phyloP scores from a whole-genome alignment of 768 basidiomycete genomes.

The Suillus plorans region DNA sequence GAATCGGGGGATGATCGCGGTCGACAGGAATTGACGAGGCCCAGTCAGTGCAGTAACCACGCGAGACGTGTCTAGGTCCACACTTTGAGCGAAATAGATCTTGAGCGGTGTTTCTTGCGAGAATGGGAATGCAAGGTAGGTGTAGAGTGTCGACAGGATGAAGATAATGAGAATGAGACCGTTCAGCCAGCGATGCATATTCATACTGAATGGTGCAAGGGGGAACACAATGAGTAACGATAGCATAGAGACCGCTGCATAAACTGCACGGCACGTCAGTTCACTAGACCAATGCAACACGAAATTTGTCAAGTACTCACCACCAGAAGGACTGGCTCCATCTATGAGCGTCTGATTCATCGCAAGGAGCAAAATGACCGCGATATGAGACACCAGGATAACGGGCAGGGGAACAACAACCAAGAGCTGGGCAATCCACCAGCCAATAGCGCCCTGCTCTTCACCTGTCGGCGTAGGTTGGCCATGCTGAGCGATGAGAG shows the following conservation, averaged over 20 bases:
- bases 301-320: slow-evolving; percentile 35
- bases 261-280: slow-evolving; percentile 41
- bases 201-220: slow-evolving; percentile 62
- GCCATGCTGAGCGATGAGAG: slow-evolving; percentile 42
- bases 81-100: slow-evolving; percentile 65
- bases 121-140: slow-evolving; percentile 60
- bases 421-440: slow-evolving; percentile 64
- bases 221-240: slow-evolving; percentile 56
- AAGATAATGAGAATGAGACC: slow-evolving; percentile 40
- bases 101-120: slow-evolving; percentile 60
- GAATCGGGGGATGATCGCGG: slow-evolving; percentile 45
- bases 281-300: not conserved
- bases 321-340: slow-evolving; percentile 48
- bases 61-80: slow-evolving; percentile 41
- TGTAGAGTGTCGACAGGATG: slow-evolving; percentile 42
- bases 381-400: slow-evolving; percentile 52
- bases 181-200: slow-evolving; percentile 41
- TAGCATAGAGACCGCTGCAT: slow-evolving; percentile 43
- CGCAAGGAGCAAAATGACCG: slow-evolving; percentile 44
- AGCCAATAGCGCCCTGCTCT: slow-evolving; percentile 29
- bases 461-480: slow-evolving; percentile 7
- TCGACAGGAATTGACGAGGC: slow-evolving; percentile 41
- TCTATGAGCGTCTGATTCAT: slow-evolving; percentile 61
- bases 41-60: slow-evolving; percentile 47
- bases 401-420: slow-evolving; percentile 53